These are phyloP conservation scores for Syncephalastrum sp. DNA, from an alignment of 371 early-diverging fungal genomes.

Conservation along the genomic window DNA sequence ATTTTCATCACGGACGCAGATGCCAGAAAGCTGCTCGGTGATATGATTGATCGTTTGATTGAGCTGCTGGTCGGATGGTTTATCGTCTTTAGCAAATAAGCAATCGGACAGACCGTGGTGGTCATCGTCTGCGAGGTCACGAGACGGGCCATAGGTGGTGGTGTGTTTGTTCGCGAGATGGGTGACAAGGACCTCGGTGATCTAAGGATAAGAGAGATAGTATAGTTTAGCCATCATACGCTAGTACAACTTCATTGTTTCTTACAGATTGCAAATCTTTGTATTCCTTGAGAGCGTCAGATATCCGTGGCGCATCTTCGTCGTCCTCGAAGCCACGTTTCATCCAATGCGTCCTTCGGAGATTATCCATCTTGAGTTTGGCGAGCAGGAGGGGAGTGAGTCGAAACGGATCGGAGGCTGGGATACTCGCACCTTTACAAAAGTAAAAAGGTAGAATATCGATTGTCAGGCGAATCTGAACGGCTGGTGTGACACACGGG, in stretches of 20 bases:
- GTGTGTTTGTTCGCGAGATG: slow-evolving; percentile 44
- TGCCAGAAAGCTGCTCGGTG: slow-evolving; percentile 19
- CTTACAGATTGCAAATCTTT: slow-evolving; percentile 37
- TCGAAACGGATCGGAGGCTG: slow-evolving; percentile 48
- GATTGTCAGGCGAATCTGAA: neutral
- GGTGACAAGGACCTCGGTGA: slow-evolving; percentile 42
- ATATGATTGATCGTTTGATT: slow-evolving; percentile 28
- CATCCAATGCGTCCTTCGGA: slow-evolving; percentile 23
- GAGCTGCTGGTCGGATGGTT: slow-evolving; percentile 16
- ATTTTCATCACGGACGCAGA: slow-evolving; percentile 14
- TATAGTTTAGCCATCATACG: neutral
- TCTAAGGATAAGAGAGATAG: slow-evolving; percentile 13
- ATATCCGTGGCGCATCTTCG: slow-evolving; percentile 1
- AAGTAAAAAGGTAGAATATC: slow-evolving; percentile 4
- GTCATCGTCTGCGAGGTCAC: slow-evolving; percentile 6
- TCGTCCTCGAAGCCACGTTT: neutral
- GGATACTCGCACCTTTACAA: slow-evolving; percentile 37
- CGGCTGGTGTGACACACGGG: neutral
- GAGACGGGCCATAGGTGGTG: slow-evolving; percentile 27
- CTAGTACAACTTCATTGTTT: neutral
- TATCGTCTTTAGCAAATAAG: slow-evolving; percentile 28
- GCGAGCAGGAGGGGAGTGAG: slow-evolving; percentile 46
- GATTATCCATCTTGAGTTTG: slow-evolving; percentile 45
- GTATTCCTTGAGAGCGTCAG: slow-evolving; percentile 28
- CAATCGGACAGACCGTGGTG: slow-evolving; percentile 33